A percentile compares a stretch with the other conserved stretches of the same genome.
phyloP scores from a whole-genome alignment of 1,284 basidiomycete genomes.

The Malassezia sp. region DNA sequence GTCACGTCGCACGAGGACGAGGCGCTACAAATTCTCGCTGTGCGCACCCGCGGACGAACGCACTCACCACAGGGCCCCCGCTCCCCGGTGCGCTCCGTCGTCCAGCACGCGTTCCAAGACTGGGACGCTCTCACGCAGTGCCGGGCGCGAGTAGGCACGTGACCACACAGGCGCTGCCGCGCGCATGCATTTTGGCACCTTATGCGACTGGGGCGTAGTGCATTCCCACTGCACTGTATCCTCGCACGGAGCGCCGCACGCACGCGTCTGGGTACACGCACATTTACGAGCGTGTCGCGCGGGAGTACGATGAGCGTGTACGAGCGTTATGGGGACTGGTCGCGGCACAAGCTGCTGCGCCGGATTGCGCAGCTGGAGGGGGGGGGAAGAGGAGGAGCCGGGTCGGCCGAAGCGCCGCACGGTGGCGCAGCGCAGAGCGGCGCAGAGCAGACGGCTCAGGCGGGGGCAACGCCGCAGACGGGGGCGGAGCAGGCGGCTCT shows the following conservation, averaged over 20 bases:
- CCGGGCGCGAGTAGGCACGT: background rate
- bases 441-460: no score
- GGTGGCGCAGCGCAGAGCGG: no score
- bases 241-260: no score
- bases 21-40: background rate
- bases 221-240: no score
- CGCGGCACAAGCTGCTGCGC: constrained; percentile 20
- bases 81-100: background rate
- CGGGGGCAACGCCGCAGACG: background rate
- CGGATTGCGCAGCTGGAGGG: constrained; percentile 31
- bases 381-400: no score
- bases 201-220: no score
- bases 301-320: constrained; percentile 21
- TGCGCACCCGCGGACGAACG: background rate
- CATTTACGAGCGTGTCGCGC: background rate
- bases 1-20: constrained; percentile 1
- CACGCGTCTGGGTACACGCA: no score
- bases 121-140: constrained; percentile 1
- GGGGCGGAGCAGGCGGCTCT: background rate
- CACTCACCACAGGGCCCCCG: no score
- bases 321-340: constrained; percentile 25
- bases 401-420: constrained; percentile 1
- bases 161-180: constrained; percentile 1
- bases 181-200: background rate
- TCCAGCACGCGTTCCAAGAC: constrained; percentile 13